A percentile compares a stretch with the other conserved stretches of the same genome.
Evolutionary conservation across 2,329 filamentous ascomycete genomes (phyloP).

Genomic region (Paraphoma sp.): DNA sequence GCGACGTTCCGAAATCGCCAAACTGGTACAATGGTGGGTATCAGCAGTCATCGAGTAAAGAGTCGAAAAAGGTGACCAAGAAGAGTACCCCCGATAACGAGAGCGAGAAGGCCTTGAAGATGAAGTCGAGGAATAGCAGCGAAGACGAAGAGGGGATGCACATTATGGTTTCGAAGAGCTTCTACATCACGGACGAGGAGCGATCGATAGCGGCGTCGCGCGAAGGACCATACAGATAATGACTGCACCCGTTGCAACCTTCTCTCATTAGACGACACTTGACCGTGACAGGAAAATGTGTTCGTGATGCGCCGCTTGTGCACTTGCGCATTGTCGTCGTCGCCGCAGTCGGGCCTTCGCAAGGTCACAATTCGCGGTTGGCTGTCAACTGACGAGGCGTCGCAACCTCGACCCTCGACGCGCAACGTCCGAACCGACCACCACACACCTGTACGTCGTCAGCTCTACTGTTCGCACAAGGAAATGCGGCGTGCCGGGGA

Average conservation of each 20-base stretch:
- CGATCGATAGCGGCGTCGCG: constrained; percentile 14
- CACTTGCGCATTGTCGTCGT: not conserved
- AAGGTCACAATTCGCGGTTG: too few species aligned
- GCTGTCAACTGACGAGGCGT: too few species aligned
- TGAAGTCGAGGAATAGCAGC: constrained; percentile 19
- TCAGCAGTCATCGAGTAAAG: constrained; percentile 7
- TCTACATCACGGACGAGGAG: constrained; percentile 40
- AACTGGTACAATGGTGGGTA: constrained; percentile 18
- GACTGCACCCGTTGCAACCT: not conserved
- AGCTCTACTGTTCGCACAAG: constrained; percentile 2
- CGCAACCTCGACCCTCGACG: too few species aligned
- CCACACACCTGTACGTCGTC: constrained; percentile 3
- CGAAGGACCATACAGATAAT: not conserved
- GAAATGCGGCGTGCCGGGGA: not conserved
- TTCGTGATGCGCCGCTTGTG: too few species aligned
- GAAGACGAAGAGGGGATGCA: constrained; percentile 29
- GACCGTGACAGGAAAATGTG: too few species aligned
- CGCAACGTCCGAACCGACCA: too few species aligned
- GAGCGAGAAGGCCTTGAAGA: constrained; percentile 31
- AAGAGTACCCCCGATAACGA: constrained; percentile 21
- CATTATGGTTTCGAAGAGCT: constrained; percentile 41
- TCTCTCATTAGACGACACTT: not conserved
- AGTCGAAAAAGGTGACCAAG: constrained; percentile 14
- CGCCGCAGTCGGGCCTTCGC: too few species aligned
- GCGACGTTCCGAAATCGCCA: constrained; percentile 11